Evolutionary conservation across 371 early-diverging fungal genomes (phyloP).

Genomic region (Mucor mucedo): DNA sequence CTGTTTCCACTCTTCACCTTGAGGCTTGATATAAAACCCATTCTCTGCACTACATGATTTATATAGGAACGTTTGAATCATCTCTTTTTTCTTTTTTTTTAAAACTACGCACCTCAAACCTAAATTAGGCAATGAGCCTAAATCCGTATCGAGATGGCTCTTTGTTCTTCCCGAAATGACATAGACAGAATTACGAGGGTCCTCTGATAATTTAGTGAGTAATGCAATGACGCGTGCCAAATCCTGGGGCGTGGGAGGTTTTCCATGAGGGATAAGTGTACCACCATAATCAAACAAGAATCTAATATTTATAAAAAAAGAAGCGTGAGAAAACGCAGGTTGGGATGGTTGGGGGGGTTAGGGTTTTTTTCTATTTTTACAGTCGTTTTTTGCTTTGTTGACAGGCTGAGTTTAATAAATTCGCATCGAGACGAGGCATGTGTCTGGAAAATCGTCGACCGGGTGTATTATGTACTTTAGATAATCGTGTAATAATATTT

Average conservation of each 20-base stretch:
- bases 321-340: neutral
- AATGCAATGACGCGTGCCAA: slow-evolving; percentile 46
- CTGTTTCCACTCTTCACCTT: slow-evolving; percentile 75
- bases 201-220: slow-evolving; percentile 62
- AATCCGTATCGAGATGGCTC: slow-evolving; percentile 70
- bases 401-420: slow-evolving; percentile 51
- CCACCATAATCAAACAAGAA: slow-evolving; percentile 90
- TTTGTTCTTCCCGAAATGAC: slow-evolving; percentile 87
- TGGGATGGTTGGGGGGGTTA: neutral
- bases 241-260: slow-evolving; percentile 46
- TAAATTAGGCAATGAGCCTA: slow-evolving; percentile 73
- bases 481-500: slow-evolving; percentile 20
- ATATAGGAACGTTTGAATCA: too few species aligned
- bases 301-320: slow-evolving; percentile 10
- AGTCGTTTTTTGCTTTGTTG: slow-evolving; percentile 58
- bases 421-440: slow-evolving; percentile 62
- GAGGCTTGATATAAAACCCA: slow-evolving; percentile 81
- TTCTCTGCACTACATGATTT: slow-evolving; percentile 78
- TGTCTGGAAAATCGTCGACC: slow-evolving; percentile 58
- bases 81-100: too few species aligned
- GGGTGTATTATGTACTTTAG: slow-evolving; percentile 61
- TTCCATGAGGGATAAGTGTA: slow-evolving; percentile 75
- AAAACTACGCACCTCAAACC: slow-evolving; percentile 64
- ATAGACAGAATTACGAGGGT: slow-evolving; percentile 79
- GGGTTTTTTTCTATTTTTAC: slow-evolving; percentile 52